phyloP scores from a whole-genome alignment of 805 yeast genomes.

The Myxozyma mucilagina region DNA sequence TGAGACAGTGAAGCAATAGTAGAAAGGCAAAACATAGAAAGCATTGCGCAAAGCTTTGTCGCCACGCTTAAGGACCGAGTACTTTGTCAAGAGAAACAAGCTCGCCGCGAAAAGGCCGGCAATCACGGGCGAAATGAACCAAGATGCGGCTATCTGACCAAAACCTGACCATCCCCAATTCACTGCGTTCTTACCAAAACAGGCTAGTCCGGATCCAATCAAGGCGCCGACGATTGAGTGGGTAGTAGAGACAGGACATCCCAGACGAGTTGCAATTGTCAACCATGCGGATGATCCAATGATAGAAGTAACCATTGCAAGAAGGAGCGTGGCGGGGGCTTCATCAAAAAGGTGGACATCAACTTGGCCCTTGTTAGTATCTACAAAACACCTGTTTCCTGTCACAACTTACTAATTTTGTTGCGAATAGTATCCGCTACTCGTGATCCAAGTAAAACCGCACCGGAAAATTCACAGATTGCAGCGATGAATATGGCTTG shows the following conservation, averaged over 20 bases:
- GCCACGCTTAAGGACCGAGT: constrained; percentile 58
- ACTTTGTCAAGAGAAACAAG: constrained; percentile 61
- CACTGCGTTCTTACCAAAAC: constrained; percentile 60
- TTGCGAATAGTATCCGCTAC: constrained; percentile 71
- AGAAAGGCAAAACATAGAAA: constrained; percentile 56
- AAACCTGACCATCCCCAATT: constrained; percentile 78
- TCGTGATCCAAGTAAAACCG: constrained; percentile 69
- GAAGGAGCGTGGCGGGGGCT: constrained; percentile 71
- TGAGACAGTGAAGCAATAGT: constrained; percentile 60
- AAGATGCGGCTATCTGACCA: constrained; percentile 69
- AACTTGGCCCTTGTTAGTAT: constrained; percentile 33
- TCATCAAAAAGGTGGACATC: constrained; percentile 50
- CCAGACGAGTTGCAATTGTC: constrained; percentile 61
- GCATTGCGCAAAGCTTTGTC: constrained; percentile 54
- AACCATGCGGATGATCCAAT: constrained; percentile 74
- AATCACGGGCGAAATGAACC: constrained; percentile 74
- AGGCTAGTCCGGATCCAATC: constrained; percentile 73
- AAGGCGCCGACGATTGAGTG: constrained; percentile 77
- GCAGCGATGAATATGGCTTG: constrained; percentile 76
- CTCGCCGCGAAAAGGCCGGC: constrained; percentile 65
- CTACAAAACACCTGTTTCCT: too few relatives aligned
- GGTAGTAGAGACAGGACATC: constrained; percentile 78
- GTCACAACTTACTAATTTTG: constrained; percentile 39
- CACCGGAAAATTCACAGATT: constrained; percentile 71
- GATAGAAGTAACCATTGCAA: constrained; percentile 72